Evolutionary conservation across 1,284 basidiomycete genomes (phyloP).

Genomic region (Cryptococcus hybrid): DNA sequence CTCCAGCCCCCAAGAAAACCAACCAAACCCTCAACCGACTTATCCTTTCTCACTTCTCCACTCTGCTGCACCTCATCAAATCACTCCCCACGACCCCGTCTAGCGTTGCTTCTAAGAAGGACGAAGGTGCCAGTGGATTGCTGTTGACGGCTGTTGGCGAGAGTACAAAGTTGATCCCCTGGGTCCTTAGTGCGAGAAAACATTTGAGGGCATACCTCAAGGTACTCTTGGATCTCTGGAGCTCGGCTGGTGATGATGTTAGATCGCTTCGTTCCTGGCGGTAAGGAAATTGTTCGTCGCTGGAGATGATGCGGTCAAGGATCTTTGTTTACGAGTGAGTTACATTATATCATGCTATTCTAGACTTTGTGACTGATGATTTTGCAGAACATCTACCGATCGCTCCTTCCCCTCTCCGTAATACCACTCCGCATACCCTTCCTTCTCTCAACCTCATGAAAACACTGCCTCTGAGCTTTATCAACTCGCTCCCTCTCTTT

Average conservation of each 20-base stretch:
- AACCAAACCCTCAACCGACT: slow-evolving; percentile 79
- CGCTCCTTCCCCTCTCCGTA: slow-evolving; percentile 73
- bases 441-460: slow-evolving; percentile 98
- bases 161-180: slow-evolving; percentile 82
- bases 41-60: slow-evolving; percentile 84
- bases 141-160: slow-evolving; percentile 73
- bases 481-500: slow-evolving; percentile 59
- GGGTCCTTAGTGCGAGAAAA: slow-evolving; percentile 77
- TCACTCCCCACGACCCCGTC: slow-evolving; percentile 64
- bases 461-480: slow-evolving; percentile 94
- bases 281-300: slow-evolving; percentile 77
- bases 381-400: slow-evolving; percentile 73
- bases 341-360: neutral
- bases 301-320: slow-evolving; percentile 77
- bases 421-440: slow-evolving; percentile 79
- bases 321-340: slow-evolving; percentile 78
- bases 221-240: slow-evolving; percentile 81
- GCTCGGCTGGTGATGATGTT: slow-evolving; percentile 72
- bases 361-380: neutral
- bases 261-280: slow-evolving; percentile 87
- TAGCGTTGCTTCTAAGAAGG: slow-evolving; percentile 23
- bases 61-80: slow-evolving; percentile 71
- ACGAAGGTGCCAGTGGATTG: slow-evolving; percentile 46
- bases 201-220: slow-evolving; percentile 81
- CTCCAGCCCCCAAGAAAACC: slow-evolving; percentile 54